Percentiles rank a stretch among this genome's conserved stretches.
phyloP scores from a whole-genome alignment of 768 basidiomycete species.

The Hypholoma fasciculare region DNA sequence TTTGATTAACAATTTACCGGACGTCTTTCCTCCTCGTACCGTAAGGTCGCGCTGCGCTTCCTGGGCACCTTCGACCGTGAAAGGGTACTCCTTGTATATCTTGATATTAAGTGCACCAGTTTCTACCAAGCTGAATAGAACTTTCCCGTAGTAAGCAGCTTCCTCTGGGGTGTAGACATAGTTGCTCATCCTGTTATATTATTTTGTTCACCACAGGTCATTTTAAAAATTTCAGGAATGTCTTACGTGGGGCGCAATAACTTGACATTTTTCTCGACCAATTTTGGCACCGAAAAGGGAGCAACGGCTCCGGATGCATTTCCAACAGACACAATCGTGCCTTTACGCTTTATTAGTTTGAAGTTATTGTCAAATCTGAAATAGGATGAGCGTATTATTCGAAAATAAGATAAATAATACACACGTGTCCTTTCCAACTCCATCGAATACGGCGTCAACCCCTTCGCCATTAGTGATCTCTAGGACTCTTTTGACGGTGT shows the following conservation, averaged over 20 bases:
- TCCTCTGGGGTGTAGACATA: conserved; percentile 79
- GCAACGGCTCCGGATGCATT: conserved; percentile 88
- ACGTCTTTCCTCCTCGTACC: conserved; percentile 62
- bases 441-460: conserved; percentile 88
- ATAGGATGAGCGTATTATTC: background rate
- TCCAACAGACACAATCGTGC: conserved; percentile 87
- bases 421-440: conserved; percentile 95
- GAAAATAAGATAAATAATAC: conserved; percentile 25
- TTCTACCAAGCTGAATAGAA: conserved; percentile 63
- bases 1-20: conserved; percentile 86
- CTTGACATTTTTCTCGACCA: conserved; percentile 82
- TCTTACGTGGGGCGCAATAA: conserved; percentile 74
- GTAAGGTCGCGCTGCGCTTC: conserved; percentile 79
- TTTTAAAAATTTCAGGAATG: background rate
- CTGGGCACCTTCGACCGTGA: conserved; percentile 76
- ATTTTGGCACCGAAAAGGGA: conserved; percentile 71
- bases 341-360: conserved; percentile 80
- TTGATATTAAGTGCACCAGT: conserved; percentile 63
- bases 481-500: conserved; percentile 71
- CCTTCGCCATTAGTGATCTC: conserved; percentile 79
- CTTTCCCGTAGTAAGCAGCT: conserved; percentile 58
- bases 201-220: too few relatives aligned
- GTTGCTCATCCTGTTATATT: conserved; percentile 56
- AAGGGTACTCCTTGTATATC: conserved; percentile 78
- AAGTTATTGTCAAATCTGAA: conserved; percentile 77